phyloP scores from a whole-genome alignment of 768 basidiomycete genomes.

The Xerocomus potaroensis region DNA sequence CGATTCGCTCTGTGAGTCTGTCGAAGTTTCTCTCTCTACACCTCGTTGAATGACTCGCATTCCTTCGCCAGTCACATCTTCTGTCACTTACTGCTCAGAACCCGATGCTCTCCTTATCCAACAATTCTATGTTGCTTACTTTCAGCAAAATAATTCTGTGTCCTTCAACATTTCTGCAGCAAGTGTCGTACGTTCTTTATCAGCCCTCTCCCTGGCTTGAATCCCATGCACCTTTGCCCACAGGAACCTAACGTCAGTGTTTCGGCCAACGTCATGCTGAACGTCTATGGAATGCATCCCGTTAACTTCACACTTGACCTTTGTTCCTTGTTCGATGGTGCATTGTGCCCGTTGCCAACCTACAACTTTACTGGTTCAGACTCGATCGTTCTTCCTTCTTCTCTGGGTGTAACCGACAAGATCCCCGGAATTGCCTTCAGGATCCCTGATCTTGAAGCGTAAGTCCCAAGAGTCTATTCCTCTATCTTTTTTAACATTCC shows the following conservation, averaged over 20 bases:
- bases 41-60: slow-evolving; percentile 1
- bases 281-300: slow-evolving; percentile 83
- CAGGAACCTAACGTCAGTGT: slow-evolving; percentile 77
- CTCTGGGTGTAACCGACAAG: slow-evolving; percentile 47
- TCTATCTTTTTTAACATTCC: slow-evolving; percentile 3
- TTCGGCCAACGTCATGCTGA: slow-evolving; percentile 74
- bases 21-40: slow-evolving; percentile 2
- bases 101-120: slow-evolving; percentile 77
- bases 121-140: slow-evolving; percentile 71
- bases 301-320: slow-evolving; percentile 85
- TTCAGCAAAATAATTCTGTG: slow-evolving; percentile 66
- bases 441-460: slow-evolving; percentile 88
- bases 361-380: slow-evolving; percentile 88
- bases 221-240: slow-evolving; percentile 10
- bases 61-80: slow-evolving; percentile 63
- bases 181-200: slow-evolving; percentile 62
- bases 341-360: slow-evolving; percentile 75
- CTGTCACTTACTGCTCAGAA: slow-evolving; percentile 81
- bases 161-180: slow-evolving; percentile 84
- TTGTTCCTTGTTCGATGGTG: slow-evolving; percentile 72
- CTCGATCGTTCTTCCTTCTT: slow-evolving; percentile 58
- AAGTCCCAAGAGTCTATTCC: slow-evolving; percentile 2
- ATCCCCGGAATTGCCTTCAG: slow-evolving; percentile 80
- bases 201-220: not conserved
- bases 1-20: slow-evolving; percentile 56